Evolutionary conservation across 345 rosid genomes (phyloP).

Genomic region (Angophora floribunda): DNA sequence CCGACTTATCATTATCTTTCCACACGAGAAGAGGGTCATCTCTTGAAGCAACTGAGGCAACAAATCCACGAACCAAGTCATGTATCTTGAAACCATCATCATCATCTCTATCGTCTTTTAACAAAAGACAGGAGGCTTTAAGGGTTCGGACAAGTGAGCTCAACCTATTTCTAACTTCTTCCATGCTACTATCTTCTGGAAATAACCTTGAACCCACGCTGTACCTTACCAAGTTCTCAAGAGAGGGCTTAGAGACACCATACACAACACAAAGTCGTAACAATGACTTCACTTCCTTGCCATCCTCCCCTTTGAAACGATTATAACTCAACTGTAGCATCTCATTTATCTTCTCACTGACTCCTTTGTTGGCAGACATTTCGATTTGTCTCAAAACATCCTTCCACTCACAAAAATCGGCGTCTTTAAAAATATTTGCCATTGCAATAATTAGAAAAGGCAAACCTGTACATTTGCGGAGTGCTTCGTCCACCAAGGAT

Average conservation of each 20-base stretch:
- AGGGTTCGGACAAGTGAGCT: fast-evolving
- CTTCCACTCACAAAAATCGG: fast-evolving
- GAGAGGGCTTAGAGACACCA: not conserved
- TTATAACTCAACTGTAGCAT: not conserved
- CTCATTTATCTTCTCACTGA: fast-evolving
- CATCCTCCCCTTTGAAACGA: not conserved
- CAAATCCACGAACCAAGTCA: not conserved
- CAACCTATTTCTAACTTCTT: not conserved
- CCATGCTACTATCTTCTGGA: fast-evolving
- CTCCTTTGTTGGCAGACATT: fast-evolving
- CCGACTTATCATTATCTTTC: too few relatives aligned
- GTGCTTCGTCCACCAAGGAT: not conserved
- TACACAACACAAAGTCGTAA: not conserved
- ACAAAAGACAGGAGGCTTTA: not conserved
- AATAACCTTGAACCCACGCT: fast-evolving
- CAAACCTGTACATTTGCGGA: not conserved
- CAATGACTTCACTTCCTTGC: fast-evolving
- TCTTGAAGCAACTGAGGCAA: fast-evolving
- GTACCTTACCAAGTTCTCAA: not conserved
- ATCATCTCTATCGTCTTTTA: fast-evolving
- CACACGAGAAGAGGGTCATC: not conserved
- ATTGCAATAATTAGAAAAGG: fast-evolving
- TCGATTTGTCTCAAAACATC: not conserved
- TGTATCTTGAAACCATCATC: not conserved
- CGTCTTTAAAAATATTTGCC: not conserved